Evolutionary conservation across 1,284 basidiomycete genomes (phyloP).

Genomic region (Ustilago hordei): DNA sequence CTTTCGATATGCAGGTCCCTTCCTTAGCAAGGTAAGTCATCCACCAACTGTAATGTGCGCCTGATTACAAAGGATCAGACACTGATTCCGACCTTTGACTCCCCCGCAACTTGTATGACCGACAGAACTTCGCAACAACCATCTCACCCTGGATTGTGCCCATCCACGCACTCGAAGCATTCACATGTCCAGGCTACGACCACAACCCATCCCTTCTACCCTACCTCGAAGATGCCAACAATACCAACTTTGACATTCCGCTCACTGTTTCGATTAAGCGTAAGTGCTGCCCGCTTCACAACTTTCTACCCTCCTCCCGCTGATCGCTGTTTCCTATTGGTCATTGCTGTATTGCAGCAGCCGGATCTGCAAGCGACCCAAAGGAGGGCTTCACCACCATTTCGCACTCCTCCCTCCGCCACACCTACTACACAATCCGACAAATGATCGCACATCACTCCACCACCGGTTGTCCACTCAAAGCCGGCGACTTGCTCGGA

Average conservation of each 20-base stretch:
- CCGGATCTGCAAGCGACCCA: not conserved
- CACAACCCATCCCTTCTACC: slow-evolving; percentile 36
- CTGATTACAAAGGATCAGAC: not conserved
- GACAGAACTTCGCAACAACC: slow-evolving; percentile 49
- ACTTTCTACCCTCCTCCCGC: not conserved
- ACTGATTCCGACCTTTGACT: not conserved
- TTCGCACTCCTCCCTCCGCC: slow-evolving; percentile 18
- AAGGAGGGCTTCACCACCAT: slow-evolving; percentile 2
- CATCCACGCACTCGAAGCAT: slow-evolving; percentile 37
- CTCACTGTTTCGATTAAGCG: slow-evolving; percentile 27
- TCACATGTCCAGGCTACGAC: slow-evolving; percentile 22
- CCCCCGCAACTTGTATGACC: not conserved
- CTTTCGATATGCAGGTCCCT: slow-evolving; percentile 18
- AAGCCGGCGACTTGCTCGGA: slow-evolving; percentile 33
- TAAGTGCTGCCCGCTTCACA: not conserved
- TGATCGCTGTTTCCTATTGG: no score
- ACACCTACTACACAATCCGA: slow-evolving; percentile 45
- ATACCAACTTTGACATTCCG: slow-evolving; percentile 39
- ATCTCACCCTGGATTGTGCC: slow-evolving; percentile 51
- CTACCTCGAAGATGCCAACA: slow-evolving; percentile 33
- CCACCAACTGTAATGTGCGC: not conserved
- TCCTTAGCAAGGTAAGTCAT: slow-evolving; percentile 30
- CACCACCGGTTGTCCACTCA: slow-evolving; percentile 38
- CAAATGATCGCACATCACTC: slow-evolving; percentile 54
- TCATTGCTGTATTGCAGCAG: not conserved